phyloP scores from a whole-genome alignment of 768 basidiomycete species.

The Kwoniella bestiolae region DNA sequence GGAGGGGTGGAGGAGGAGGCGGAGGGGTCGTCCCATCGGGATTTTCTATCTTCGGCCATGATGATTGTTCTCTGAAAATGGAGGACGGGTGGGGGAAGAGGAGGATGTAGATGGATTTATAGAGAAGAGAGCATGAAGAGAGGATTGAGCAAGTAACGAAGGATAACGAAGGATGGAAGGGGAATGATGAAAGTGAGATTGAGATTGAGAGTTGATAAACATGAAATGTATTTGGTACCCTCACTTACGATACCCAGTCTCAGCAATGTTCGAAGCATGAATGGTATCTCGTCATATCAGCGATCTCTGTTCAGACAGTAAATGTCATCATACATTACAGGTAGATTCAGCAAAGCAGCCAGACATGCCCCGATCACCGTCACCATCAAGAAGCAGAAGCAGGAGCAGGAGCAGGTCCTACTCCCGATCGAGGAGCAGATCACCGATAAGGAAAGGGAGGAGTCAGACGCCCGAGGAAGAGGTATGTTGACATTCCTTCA shows the following conservation, averaged over 20 bases:
- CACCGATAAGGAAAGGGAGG: constrained; percentile 17
- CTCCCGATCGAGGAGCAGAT: constrained; percentile 16
- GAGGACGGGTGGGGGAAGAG: too few relatives aligned
- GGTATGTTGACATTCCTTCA: constrained; percentile 1
- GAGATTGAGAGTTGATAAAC: not conserved
- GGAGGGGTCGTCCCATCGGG: constrained; percentile 77
- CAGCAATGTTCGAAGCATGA: too few relatives aligned
- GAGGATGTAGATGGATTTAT: not conserved
- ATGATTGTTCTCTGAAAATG: not conserved
- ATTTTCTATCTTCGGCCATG: constrained; percentile 59
- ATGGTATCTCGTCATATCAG: too few relatives aligned
- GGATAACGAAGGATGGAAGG: not conserved
- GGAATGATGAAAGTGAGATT: not conserved
- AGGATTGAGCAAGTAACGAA: too few relatives aligned
- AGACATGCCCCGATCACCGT: constrained; percentile 5
- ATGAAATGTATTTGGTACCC: not conserved
- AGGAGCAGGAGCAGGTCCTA: constrained; percentile 5
- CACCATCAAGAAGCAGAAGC: constrained; percentile 7
- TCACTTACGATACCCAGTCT: not conserved
- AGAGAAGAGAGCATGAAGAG: not conserved
- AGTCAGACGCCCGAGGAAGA: constrained; percentile 13
- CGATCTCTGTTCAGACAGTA: too few relatives aligned
- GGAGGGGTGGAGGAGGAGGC: constrained; percentile 57
- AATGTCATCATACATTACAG: too few relatives aligned
- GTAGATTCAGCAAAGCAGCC: not conserved